phyloP scores from a whole-genome alignment of 441 rosid genomes.

The Isatis lusitanica region DNA sequence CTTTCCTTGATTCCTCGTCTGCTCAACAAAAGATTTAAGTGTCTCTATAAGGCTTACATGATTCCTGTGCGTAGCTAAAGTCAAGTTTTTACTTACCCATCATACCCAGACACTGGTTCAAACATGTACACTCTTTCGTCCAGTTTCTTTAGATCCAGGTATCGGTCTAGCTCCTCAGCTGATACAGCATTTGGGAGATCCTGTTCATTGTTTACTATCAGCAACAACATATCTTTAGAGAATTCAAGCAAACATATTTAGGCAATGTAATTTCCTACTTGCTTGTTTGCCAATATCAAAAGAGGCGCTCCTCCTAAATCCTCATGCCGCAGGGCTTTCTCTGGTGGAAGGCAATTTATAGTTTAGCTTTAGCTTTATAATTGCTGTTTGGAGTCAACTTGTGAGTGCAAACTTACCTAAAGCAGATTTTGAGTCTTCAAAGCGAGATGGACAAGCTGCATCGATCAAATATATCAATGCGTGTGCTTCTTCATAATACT shows the following conservation, averaged over 20 bases:
- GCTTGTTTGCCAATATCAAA: constrained; percentile 89
- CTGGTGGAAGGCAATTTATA: constrained; percentile 39
- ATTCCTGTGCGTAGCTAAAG: not conserved
- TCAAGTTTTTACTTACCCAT: constrained; percentile 58
- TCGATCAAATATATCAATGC: constrained; percentile 87
- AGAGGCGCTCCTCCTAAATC: constrained; percentile 97
- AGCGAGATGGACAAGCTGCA: constrained; percentile 86
- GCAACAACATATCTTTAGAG: not conserved
- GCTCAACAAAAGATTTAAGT: constrained; percentile 20
- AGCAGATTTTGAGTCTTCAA: constrained; percentile 93
- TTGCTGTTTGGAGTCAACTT: not conserved
- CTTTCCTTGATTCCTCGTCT: constrained; percentile 90
- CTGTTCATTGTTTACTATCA: constrained; percentile 43
- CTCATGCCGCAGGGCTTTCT: constrained; percentile 91
- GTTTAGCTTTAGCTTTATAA: constrained; percentile 17
- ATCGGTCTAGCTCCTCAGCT: constrained; percentile 76
- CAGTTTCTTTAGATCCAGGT: constrained; percentile 87
- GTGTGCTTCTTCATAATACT: constrained; percentile 97
- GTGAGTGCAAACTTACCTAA: constrained; percentile 52
- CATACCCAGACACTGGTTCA: constrained; percentile 88
- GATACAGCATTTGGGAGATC: constrained; percentile 86
- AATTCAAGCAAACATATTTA: not conserved
- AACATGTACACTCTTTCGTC: constrained; percentile 89
- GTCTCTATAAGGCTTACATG: not conserved
- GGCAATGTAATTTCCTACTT: constrained; percentile 45